These are phyloP conservation scores for Linnemannia exigua DNA, from an alignment of 192 early-diverging fungal genomes.

Conservation along the genomic window DNA sequence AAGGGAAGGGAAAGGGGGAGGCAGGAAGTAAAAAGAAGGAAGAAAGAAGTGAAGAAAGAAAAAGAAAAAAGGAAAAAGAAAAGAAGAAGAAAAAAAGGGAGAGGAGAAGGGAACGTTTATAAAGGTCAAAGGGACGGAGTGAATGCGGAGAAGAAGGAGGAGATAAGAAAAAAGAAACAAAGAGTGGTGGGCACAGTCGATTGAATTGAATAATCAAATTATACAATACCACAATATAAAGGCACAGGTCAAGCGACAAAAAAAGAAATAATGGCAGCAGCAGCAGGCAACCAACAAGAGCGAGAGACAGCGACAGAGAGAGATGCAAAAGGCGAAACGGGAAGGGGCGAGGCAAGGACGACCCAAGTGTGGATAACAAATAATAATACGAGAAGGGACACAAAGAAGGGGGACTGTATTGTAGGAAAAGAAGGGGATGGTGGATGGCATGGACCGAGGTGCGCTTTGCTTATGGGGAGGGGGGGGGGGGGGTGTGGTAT, in stretches of 20 bases:
- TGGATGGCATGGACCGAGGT: not conserved
- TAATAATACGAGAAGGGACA: not conserved
- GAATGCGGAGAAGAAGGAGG: not conserved
- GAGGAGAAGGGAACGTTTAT: too few species aligned
- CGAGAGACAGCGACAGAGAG: not conserved
- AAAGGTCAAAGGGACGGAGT: not conserved
- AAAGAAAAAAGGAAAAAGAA: not conserved
- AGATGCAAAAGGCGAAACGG: slow-evolving; percentile 4
- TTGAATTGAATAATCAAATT: not conserved
- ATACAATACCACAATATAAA: not conserved
- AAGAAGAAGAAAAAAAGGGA: not conserved
- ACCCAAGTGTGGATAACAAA: not conserved
- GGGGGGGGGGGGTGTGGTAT: not conserved
- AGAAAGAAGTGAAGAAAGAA: not conserved
- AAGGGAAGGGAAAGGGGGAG: not conserved
- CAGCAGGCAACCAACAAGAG: not conserved
- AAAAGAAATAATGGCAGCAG: too few species aligned
- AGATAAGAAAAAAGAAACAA: not conserved
- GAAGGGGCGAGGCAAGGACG: not conserved
- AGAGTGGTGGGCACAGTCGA: not conserved
- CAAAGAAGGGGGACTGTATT: not conserved
- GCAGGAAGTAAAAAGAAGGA: not conserved
- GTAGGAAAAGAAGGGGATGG: not conserved
- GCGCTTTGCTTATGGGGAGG: too few species aligned
- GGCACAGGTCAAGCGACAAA: not conserved